These are phyloP conservation scores for Penicillium sp. DNA, from an alignment of 2,329 filamentous ascomycete genomes.

Conservation along the genomic window DNA sequence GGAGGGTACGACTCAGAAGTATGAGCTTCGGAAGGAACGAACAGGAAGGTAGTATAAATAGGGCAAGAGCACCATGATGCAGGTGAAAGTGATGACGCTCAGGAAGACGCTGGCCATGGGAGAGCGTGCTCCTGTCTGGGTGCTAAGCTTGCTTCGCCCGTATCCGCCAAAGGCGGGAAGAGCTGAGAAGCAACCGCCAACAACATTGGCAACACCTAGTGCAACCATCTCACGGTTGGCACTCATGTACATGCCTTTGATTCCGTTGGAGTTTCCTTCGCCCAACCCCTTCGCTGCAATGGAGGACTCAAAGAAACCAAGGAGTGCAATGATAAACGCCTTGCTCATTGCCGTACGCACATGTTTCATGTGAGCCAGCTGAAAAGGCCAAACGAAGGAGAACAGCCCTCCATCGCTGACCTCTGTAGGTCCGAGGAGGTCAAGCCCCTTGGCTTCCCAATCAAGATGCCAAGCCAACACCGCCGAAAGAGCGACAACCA, in stretches of 20 bases:
- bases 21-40: slow-evolving; percentile 40
- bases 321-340: slow-evolving; percentile 84
- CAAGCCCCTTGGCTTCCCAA: slow-evolving; percentile 77
- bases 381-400: slow-evolving; percentile 81
- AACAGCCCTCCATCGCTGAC: slow-evolving; percentile 68
- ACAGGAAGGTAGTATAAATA: slow-evolving; percentile 96
- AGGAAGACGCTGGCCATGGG: slow-evolving; percentile 91
- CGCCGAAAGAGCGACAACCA: slow-evolving; percentile 81
- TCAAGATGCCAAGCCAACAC: slow-evolving; percentile 70
- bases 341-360: slow-evolving; percentile 85
- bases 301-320: slow-evolving; percentile 98
- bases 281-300: slow-evolving; percentile 91
- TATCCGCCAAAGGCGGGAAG: slow-evolving; percentile 95
- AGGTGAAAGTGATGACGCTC: slow-evolving; percentile 74
- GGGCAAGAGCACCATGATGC: slow-evolving; percentile 75
- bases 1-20: too few relatives aligned
- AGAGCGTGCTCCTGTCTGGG: slow-evolving; percentile 82
- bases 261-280: slow-evolving; percentile 57
- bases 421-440: slow-evolving; percentile 77
- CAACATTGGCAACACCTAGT: slow-evolving; percentile 82
- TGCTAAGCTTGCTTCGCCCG: slow-evolving; percentile 91
- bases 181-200: slow-evolving; percentile 87
- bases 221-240: slow-evolving; percentile 92
- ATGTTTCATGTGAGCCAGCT: slow-evolving; percentile 69
- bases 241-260: slow-evolving; percentile 77